Base-by-base conservation (phyloP, 1,284 basidiomycete species). In the Sphagnurus paluster region DNA sequence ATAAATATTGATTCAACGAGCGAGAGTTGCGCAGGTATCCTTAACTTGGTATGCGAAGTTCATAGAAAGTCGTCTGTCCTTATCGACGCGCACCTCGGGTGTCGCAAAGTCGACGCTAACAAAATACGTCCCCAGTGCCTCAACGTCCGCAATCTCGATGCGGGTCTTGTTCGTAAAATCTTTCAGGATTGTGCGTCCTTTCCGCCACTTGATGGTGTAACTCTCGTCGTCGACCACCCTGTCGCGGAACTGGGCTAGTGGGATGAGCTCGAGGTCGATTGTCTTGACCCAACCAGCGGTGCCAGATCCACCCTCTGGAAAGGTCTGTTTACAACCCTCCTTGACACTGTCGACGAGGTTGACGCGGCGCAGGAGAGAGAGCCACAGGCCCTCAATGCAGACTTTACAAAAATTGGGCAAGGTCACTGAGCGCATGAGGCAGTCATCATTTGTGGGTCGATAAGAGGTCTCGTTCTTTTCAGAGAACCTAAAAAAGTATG, bases 371-470 rank as follows among this genome's bases (percentile, higher is more conserved):
- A 88, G 71, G 13, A 89, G 75, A 8, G 78, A 72, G 37, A 79
- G 65, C 84, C 87, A 89, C 32, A 92, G 78, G 2, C 75, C 85
- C 53, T 90, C 86, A 9, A 77, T 63, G 63, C 90, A 93, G 37
- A 83, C 84, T 44, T 74, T 78, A 68, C 90, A 92, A 63, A 92
- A 90, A 56, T 82, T 80, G 56, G 82, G 79, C 0, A 75, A 72
- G 25, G 76, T 84, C 39, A 90, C 84, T 38, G 74, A 71, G 23
- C 90, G 83, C 90, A 93, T 93, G 42, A 93, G 76, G 59, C 90
- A 93, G 58, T 82, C 85, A 56, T 90, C 85, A 57, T 92, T 90
- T 2, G 89, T 92, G 28, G 87, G 87, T 13, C 86, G 76, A 62
- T 84, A 89, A 2, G 77, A 75, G 0, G 84, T 87, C 45, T 64